phyloP scores from a whole-genome alignment of 345 rosid species.

The Pseudoturritis turrita region DNA sequence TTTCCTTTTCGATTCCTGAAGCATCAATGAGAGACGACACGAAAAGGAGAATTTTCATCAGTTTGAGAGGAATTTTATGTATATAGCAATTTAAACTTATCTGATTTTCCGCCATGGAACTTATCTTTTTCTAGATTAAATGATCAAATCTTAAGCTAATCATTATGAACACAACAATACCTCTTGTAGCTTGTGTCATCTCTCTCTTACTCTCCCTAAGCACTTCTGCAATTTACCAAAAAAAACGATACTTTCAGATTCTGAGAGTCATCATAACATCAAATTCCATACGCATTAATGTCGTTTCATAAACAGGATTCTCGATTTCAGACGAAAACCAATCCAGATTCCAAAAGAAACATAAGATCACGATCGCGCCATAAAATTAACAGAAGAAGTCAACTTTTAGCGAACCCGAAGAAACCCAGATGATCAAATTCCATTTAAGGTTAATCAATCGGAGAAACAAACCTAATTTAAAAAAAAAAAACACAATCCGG shows the following conservation, averaged over 20 bases:
- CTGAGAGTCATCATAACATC: neutral
- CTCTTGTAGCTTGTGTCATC: conserved; percentile 90
- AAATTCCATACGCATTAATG: neutral
- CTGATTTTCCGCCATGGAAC: neutral
- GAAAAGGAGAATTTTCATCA: neutral
- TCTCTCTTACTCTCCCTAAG: conserved; percentile 89
- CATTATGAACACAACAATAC: conserved; percentile 29
- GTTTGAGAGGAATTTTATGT: neutral
- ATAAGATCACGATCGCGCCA: conserved; percentile 13
- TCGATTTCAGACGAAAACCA: neutral
- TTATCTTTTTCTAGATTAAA: neutral
- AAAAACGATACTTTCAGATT: neutral
- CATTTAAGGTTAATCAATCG: neutral
- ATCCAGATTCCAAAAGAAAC: neutral
- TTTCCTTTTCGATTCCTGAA: conserved; percentile 92
- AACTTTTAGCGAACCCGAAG: neutral
- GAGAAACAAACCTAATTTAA: neutral
- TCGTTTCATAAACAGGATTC: neutral
- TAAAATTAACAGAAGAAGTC: conserved; percentile 9
- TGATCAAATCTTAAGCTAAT: neutral
- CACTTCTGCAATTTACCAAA: conserved; percentile 52
- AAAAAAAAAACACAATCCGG: neutral
- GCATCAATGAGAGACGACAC: too few relatives aligned
- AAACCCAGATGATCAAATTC: conserved; percentile 12
- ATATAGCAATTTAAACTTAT: neutral